Base-by-base conservation (phyloP, 2,329 filamentous ascomycete genomes). In the Diplodia scrobiculata region DNA sequence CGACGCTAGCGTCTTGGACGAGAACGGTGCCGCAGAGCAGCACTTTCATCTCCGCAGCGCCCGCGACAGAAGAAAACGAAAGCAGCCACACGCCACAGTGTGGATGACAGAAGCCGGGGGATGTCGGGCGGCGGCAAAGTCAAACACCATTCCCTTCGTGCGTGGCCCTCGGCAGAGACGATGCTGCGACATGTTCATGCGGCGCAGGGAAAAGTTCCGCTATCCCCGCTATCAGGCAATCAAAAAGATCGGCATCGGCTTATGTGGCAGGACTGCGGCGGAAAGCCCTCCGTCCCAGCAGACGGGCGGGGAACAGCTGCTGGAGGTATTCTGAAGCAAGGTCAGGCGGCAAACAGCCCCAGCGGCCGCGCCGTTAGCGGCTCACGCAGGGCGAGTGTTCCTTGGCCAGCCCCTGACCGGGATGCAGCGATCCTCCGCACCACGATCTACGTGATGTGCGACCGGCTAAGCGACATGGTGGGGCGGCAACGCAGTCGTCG, bases 351-450 rank as follows among this genome's bases (percentile, higher is more conserved):
- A n/a, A 19, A 17, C 29, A 41, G 38, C 14, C 17, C 38, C 17
- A 41, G 38, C 38, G 13, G 41, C 41, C 41, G 41, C 41, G 41
- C 41, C 41, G 41, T 45, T 45, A 45, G 38, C n/a, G 38, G 38
- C 17, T 45, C 7, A 9, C 41, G 7, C 41, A 45, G 41, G n/a
- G 41, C 17, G 10, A 45, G 6, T 10, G 5, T 19, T n/a, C 17
- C n/a, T 19, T n/a, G 25, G 41, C 10, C 41, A 19, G 50, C 50
- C 50, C 50, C 50, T 53, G 50, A 53, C 52, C 19, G 32, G 51
- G 51, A 32, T 38, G 27, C 34, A 55, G 52, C 52, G 52, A 55
- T 55, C 52, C 52, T 55, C 52, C 52, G 52, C 52, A 55, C 29
- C 11, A 34, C 32, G 52, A 55, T 55, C 52, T 36, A 38, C 52